Base-by-base conservation (phyloP, 2,329 filamentous ascomycete genomes). In the Aschersonia sp. region DNA sequence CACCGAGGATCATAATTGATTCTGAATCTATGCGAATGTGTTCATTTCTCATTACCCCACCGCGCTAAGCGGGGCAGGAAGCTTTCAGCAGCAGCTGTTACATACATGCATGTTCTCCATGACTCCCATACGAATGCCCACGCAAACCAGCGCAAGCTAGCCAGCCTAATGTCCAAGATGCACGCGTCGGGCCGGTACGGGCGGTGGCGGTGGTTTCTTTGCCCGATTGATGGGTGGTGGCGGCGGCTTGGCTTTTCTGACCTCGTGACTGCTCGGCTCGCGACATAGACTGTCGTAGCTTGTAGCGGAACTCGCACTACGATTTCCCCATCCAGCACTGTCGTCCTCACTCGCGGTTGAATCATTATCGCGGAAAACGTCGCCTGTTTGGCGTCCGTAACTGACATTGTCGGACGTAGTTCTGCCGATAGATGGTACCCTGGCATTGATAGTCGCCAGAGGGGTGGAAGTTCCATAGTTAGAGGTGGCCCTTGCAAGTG, bases 241-340 rank as follows among this genome's bases (percentile, higher is more conserved):
- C 2, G 75, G 74, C 44, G 74, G 75, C 9, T 74, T 62, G 3
- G 72, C 72, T 64, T 78, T 78, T 68, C 77, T 77, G 48, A 66
- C 59, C 32, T 67, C 53, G 5, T 48, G 49, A n/a, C 44, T 45
- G 40, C 31, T 45, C 38, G 44, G 43, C 5, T 50, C 42, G n/a
- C 51, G 47, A 9, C 49, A 51, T 44, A 76, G 56, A 57, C 74
- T 77, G 50, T 71, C 73, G 49, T 74, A 70, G 58, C 74, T 78
- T 1, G 75, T 78, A 2, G 74, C 71, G 0, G 75, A 75, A 54
- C 74, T 78, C 49, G 73, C 64, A 55, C 71, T 72, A 48, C 71
- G 69, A 44, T 74, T 69, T 28, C 64, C 66, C 61, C 69, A 73
- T 47, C 74, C 69, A 0, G 72, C 72, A 38, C 73, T 77, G 40